Conservation (phyloP, 2,329 filamentous ascomycete species). For the Orbilia brochopaga region DNA sequence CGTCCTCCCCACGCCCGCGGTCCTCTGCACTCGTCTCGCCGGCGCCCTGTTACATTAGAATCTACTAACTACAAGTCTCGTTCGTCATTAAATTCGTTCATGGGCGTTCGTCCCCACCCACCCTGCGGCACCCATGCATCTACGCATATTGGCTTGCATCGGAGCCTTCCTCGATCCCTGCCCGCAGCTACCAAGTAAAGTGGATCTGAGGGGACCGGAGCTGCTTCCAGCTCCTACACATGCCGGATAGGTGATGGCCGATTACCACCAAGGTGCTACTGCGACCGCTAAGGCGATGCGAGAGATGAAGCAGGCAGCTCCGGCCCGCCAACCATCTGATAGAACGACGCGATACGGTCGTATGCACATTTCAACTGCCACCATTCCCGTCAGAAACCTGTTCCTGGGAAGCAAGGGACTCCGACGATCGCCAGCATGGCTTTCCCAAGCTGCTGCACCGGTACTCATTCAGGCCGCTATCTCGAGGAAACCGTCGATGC, state of each 20-base stretch:
- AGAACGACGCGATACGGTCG: constrained; percentile 29
- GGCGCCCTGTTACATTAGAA: too few species aligned
- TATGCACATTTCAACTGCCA: constrained; percentile 8
- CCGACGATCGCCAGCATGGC: constrained; percentile 9
- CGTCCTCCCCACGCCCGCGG: constrained; percentile 14
- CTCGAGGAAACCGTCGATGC: constrained; percentile 7
- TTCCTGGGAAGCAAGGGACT: constrained; percentile 50
- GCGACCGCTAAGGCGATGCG: not conserved
- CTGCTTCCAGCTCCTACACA: constrained; percentile 37
- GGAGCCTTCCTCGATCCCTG: constrained; percentile 47
- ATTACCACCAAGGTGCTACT: too few species aligned
- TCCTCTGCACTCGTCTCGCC: not conserved
- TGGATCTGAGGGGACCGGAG: constrained; percentile 2
- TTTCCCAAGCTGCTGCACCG: constrained; percentile 4
- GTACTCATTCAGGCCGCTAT: constrained; percentile 3
- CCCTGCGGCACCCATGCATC: constrained; percentile 44
- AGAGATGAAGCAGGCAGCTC: constrained; percentile 20
- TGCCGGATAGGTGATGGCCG: constrained; percentile 51
- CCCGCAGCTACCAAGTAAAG: constrained; percentile 13
- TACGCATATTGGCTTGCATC: too few species aligned
- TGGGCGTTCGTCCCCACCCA: constrained; percentile 22
- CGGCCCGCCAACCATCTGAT: constrained; percentile 23
- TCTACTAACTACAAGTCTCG: constrained; percentile 14
- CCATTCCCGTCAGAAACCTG: constrained; percentile 10
- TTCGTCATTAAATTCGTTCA: constrained; percentile 7